phyloP scores from a whole-genome alignment of 345 rosid species.

The Psidium friedrichsthalianum region DNA sequence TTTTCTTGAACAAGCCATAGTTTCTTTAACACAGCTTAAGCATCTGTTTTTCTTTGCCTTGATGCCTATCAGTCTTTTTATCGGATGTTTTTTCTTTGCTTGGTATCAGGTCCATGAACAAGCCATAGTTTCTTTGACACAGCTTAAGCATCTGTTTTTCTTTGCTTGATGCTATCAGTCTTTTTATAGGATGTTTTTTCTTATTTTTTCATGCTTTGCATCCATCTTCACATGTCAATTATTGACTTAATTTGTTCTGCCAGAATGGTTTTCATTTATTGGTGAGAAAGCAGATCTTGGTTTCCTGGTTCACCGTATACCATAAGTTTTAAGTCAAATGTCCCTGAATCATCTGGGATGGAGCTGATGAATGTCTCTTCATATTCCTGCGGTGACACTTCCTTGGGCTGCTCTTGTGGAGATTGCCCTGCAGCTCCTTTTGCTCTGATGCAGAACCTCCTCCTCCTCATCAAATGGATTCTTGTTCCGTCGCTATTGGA shows the following conservation, averaged over 20 bases:
- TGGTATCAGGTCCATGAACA: too few relatives aligned
- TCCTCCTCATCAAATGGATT: slow-evolving; percentile 31
- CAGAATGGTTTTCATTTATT: slow-evolving; percentile 92
- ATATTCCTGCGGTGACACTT: slow-evolving; percentile 77
- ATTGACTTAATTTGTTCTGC: neutral
- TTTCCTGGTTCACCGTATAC: slow-evolving; percentile 91
- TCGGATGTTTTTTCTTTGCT: too few relatives aligned
- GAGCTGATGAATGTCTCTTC: slow-evolving; percentile 70
- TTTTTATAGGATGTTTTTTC: neutral
- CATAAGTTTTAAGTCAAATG: slow-evolving; percentile 48
- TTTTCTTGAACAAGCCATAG: neutral
- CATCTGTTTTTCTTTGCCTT: too few relatives aligned
- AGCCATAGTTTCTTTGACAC: neutral
- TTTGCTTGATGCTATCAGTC: neutral
- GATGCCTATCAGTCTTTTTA: too few relatives aligned
- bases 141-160: neutral
- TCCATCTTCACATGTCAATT: neutral
- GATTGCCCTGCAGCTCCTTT: slow-evolving; percentile 76
- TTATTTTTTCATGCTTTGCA: neutral
- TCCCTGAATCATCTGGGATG: slow-evolving; percentile 50
- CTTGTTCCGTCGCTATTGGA: slow-evolving; percentile 64
- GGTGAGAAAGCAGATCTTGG: slow-evolving; percentile 73
- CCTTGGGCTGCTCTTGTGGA: slow-evolving; percentile 96
- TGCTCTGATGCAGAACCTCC: slow-evolving; percentile 75
- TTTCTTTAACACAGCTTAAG: neutral